Evolutionary conservation across 805 yeast species (phyloP).

Genomic region (Gaillardinia entomophila): DNA sequence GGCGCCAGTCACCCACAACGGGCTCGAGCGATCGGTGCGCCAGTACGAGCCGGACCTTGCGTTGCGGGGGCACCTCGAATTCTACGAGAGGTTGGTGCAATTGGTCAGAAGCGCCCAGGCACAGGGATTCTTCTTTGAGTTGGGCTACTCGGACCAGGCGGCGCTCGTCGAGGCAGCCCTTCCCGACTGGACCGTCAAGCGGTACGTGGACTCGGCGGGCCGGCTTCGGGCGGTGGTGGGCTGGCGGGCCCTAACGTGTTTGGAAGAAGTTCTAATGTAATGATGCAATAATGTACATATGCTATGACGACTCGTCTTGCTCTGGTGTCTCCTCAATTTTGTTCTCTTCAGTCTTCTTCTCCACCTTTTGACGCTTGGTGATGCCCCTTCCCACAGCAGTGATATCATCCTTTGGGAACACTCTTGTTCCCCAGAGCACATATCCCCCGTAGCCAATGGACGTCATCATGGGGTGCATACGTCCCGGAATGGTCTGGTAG

Average conservation of each 20-base stretch:
- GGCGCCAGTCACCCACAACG: constrained; percentile 22
- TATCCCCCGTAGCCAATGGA: constrained; percentile 91
- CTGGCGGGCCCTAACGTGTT: constrained; percentile 41
- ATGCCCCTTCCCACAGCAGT: constrained; percentile 67
- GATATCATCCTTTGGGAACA: constrained; percentile 60
- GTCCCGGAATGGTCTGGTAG: constrained; percentile 90
- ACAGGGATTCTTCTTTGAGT: constrained; percentile 65
- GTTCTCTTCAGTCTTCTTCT: too few species aligned
- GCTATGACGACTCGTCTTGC: too few species aligned
- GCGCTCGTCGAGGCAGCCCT: constrained; percentile 25
- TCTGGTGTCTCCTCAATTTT: too few species aligned
- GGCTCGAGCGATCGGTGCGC: constrained; percentile 61
- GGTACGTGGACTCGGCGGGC: constrained; percentile 44
- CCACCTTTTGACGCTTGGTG: constrained; percentile 29
- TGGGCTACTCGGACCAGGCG: constrained; percentile 62
- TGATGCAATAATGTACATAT: too few species aligned
- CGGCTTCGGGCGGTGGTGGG: constrained; percentile 61
- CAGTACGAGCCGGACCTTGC: constrained; percentile 74
- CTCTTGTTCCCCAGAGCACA: constrained; percentile 71
- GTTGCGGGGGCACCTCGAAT: constrained; percentile 70
- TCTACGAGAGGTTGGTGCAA: constrained; percentile 52
- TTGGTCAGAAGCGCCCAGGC: constrained; percentile 40
- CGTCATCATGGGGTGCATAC: constrained; percentile 93
- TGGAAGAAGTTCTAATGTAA: too few species aligned
- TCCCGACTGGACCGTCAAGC: constrained; percentile 45